A percentile compares a stretch with the other conserved stretches of the same genome.
Evolutionary conservation across 192 early-diverging fungal species (phyloP).

Genomic region (Borealophlyctis nickersoniae): DNA sequence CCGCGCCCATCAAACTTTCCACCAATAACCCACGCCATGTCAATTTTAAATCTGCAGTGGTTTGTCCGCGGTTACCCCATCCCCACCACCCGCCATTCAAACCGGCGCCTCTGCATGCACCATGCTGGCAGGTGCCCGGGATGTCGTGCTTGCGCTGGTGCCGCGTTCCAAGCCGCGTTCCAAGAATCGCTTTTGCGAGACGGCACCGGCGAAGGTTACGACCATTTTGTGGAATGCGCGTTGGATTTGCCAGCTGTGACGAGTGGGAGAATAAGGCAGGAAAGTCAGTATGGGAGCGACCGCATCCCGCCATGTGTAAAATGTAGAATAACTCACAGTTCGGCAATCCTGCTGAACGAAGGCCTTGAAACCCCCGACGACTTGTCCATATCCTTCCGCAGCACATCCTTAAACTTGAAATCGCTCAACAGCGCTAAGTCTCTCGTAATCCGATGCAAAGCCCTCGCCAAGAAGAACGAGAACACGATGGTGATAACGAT

Average conservation of each 20-base stretch:
- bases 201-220: slow-evolving; percentile 17
- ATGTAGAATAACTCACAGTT: slow-evolving; percentile 10
- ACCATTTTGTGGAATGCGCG: slow-evolving; percentile 11
- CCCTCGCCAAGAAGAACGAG: slow-evolving; percentile 4
- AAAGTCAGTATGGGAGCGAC: too few relatives aligned
- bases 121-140: too few relatives aligned
- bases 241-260: slow-evolving; percentile 12
- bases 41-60: too few relatives aligned
- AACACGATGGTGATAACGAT: slow-evolving; percentile 2
- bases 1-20: too few relatives aligned
- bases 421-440: slow-evolving; percentile 6
- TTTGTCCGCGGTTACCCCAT: too few relatives aligned
- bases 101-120: too few relatives aligned
- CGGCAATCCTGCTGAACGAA: slow-evolving; percentile 8
- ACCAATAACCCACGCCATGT: too few relatives aligned
- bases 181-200: slow-evolving; percentile 16
- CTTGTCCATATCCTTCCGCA: background rate
- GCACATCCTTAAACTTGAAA: slow-evolving; percentile 14
- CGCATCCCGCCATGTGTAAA: too few relatives aligned
- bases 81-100: too few relatives aligned
- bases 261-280: too few relatives aligned
- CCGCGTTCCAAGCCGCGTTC: too few relatives aligned
- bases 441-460: slow-evolving; percentile 2
- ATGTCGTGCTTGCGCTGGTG: too few relatives aligned
- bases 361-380: background rate